phyloP scores from a whole-genome alignment of 2,329 filamentous ascomycete genomes.

The Apiospora koreana region DNA sequence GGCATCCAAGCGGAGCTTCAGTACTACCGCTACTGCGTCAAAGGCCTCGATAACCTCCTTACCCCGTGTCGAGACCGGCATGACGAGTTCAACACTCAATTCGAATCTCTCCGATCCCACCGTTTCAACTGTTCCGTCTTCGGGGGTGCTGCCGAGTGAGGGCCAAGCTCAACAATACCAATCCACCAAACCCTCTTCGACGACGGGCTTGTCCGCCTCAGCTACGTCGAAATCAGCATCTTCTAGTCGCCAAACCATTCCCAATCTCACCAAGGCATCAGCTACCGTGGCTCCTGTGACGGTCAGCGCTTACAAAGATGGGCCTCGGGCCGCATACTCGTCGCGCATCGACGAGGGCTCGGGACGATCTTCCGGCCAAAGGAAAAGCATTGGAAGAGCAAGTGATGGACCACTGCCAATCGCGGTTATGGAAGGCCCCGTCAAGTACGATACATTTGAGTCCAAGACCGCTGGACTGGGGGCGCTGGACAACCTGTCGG shows the following conservation, averaged over 20 bases:
- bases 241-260: conserved; percentile 34
- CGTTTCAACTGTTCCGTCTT: conserved; percentile 39
- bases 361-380: conserved; percentile 32
- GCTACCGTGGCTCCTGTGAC: conserved; percentile 51
- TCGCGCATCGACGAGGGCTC: conserved; percentile 45
- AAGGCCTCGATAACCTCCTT: conserved; percentile 43
- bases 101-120: conserved; percentile 30
- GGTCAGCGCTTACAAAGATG: conserved; percentile 50
- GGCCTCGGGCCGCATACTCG: conserved; percentile 38
- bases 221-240: conserved; percentile 43
- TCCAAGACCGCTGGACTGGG: conserved; percentile 28
- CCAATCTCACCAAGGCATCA: conserved; percentile 37
- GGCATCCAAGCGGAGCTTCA: conserved; percentile 43
- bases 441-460: conserved; percentile 38
- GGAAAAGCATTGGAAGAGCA: conserved; percentile 44
- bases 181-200: conserved; percentile 50
- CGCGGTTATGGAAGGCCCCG: conserved; percentile 36
- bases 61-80: conserved; percentile 42
- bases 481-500: conserved; percentile 29
- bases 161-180: conserved; percentile 40
- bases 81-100: conserved; percentile 34
- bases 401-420: conserved; percentile 41
- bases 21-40: conserved; percentile 40
- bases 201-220: conserved; percentile 42
- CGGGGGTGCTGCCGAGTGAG: conserved; percentile 39